phyloP scores from a whole-genome alignment of 202 grass and related monocot species.

The Digitaria exilis region DNA sequence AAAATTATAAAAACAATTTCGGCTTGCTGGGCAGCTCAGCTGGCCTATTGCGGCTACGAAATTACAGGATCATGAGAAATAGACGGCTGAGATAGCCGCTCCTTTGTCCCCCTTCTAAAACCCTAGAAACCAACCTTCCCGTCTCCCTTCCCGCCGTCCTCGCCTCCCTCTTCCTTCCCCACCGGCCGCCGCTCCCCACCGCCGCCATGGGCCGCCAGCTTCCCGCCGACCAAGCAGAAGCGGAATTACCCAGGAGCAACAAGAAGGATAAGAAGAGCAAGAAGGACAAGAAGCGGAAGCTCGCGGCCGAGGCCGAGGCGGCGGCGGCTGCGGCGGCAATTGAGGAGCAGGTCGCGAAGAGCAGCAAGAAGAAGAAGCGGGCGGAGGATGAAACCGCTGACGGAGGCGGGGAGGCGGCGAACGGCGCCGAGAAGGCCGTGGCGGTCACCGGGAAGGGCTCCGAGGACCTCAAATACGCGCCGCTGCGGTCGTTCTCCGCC shows the following conservation, averaged over 20 bases:
- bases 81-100: slow-evolving; percentile 4
- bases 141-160: slow-evolving; percentile 1
- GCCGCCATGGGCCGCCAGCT: slow-evolving; percentile 51
- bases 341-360: slow-evolving; percentile 27
- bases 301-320: slow-evolving; percentile 32
- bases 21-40: background rate
- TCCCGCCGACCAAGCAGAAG: slow-evolving; percentile 33
- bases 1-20: background rate
- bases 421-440: slow-evolving; percentile 39
- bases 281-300: slow-evolving; percentile 62
- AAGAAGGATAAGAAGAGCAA: slow-evolving; percentile 65
- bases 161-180: background rate
- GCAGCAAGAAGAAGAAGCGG: slow-evolving; percentile 41
- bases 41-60: background rate
- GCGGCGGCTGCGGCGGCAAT: background rate
- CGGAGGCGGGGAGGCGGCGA: slow-evolving; percentile 23
- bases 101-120: slow-evolving; percentile 11
- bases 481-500: slow-evolving; percentile 65
- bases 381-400: background rate
- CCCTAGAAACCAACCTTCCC: slow-evolving; percentile 33
- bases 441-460: slow-evolving; percentile 70
- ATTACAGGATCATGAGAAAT: background rate
- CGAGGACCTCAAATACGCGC: slow-evolving; percentile 64
- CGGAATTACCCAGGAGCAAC: slow-evolving; percentile 23
- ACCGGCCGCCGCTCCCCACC: background rate